Evolutionary conservation across 2,329 filamentous ascomycete genomes (phyloP), one percentile per base, ranked within the genome.

Genomic region (Amauroascus niger): DNA sequence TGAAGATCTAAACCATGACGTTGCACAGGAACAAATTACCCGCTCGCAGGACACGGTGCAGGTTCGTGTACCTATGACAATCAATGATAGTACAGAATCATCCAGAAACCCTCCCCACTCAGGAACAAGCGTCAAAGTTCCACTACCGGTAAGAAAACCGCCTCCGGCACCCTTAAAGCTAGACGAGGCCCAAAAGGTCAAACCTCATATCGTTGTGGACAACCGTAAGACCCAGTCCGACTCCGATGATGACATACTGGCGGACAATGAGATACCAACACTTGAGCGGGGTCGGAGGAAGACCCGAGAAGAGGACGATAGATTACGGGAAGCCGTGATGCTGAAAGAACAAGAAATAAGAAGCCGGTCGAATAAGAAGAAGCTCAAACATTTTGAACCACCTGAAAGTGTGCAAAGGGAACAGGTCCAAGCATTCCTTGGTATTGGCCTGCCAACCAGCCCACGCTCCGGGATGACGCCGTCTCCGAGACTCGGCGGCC

Each of bases 221-320:
- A 70, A 71, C 24, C 68, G 71, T 24, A 68, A 71, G 0, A 80
- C 84, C n/a, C 82, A 83, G 11, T 83, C 84, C 0, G 87, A 88
- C 56, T 90, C 87, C 0, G 89, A 95, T 61, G 88, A 93, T 55
- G 86, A 90, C 58, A 78, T 86, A 33, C 70, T 88, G 11, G 84
- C 87, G 57, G 81, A 84, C 2, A 78, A 84, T 43, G 83, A 86
- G 58, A 74, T 83, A 48, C 73, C 78, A 0, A 66, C 71, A 5
- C 40, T 54, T 33, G 71, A 81, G 50, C 79, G 90, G 57, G 91
- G 89, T 7, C 80, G 89, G 55, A 79, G 88, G 61, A 88, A 86
- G 68, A 95, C 89, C 2, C 80, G 90, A 50, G 88, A 91, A 66
- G 88, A 95, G 57, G 90, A 96, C 63, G 88, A 96, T 60, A 78